Conservation (phyloP, 2,329 filamentous ascomycete species). For the Beauveria bassiana region DNA sequence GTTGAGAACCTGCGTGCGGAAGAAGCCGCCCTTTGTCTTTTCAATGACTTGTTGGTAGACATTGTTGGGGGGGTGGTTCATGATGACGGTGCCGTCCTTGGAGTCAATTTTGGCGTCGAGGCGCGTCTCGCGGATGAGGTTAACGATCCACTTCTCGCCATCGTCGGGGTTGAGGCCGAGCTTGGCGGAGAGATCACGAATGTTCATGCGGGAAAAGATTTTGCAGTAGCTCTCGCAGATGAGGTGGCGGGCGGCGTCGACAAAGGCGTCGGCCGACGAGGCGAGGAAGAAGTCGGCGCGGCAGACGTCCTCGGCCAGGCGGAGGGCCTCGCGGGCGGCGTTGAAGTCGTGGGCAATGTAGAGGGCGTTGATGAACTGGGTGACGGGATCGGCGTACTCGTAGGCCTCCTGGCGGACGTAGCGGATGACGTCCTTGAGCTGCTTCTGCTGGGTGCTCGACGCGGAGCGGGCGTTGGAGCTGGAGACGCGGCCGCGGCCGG, state of each 20-base stretch:
- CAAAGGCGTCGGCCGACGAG: constrained; percentile 75
- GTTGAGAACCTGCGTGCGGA: constrained; percentile 90
- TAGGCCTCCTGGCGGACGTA: constrained; percentile 96
- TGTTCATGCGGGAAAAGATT: constrained; percentile 97
- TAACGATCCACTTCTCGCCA: constrained; percentile 99
- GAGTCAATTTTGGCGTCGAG: constrained; percentile 99
- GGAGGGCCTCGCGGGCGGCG: constrained; percentile 83
- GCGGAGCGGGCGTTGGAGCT: constrained; percentile 72
- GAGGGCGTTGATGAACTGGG: constrained; percentile 90
- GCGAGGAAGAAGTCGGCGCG: constrained; percentile 93
- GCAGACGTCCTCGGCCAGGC: constrained; percentile 82
- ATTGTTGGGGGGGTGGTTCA: constrained; percentile 98
- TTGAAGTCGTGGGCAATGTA: constrained; percentile 87
- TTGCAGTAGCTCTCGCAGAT: constrained; percentile 99
- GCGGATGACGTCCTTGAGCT: constrained; percentile 93
- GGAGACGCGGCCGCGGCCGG: constrained; percentile 72
- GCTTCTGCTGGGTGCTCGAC: constrained; percentile 85
- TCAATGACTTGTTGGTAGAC: constrained; percentile 99
- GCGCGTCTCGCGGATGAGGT: constrained; percentile 93
- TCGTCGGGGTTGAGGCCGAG: constrained; percentile 89
- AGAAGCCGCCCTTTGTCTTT: constrained; percentile 97
- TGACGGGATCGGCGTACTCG: constrained; percentile 94
- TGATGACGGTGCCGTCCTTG: constrained; percentile 95
- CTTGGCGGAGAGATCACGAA: constrained; percentile 88
- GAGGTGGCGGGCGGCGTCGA: constrained; percentile 88